A percentile compares a stretch with the other conserved stretches of the same genome.
These are phyloP conservation scores for Acorus gramineus DNA, from an alignment of 106 monocot genomes.

Conservation along the genomic window DNA sequence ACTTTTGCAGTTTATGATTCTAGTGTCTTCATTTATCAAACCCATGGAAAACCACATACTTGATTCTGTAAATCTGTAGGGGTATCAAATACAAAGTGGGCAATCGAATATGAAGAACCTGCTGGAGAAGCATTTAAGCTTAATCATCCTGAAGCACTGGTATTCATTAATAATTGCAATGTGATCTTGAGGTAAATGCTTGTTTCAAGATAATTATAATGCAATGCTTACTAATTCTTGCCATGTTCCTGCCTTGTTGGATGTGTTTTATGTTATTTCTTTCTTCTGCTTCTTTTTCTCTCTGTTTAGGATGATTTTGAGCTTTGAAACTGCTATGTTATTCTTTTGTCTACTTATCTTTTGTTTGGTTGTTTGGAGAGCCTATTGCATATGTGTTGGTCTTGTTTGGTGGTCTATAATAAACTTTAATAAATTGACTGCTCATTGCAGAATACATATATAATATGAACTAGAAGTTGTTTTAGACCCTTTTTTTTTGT, in stretches of 20 bases:
- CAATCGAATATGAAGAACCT: slow-evolving; percentile 93
- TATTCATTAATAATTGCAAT: slow-evolving; percentile 97
- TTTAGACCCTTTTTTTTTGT: too few relatives aligned
- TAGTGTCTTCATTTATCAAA: background rate
- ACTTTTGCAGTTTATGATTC: background rate
- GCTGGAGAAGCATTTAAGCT: slow-evolving; percentile 89
- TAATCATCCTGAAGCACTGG: slow-evolving; percentile 65
- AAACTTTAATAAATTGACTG: background rate
- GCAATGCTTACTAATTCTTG: too few relatives aligned
- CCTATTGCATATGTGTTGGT: background rate
- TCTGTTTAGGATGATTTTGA: too few relatives aligned
- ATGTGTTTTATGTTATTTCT: background rate
- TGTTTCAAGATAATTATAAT: too few relatives aligned
- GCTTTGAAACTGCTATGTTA: too few relatives aligned
- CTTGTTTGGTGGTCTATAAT: background rate
- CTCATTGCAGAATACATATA: background rate
- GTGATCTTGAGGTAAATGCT: slow-evolving; percentile 62
- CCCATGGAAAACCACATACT: too few relatives aligned
- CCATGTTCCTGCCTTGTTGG: too few relatives aligned
- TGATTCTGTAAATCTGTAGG: slow-evolving; percentile 26
- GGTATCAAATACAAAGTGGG: slow-evolving; percentile 87
- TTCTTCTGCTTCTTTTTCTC: background rate
- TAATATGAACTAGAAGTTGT: too few relatives aligned
- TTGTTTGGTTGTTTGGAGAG: too few relatives aligned
- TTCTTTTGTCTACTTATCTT: too few relatives aligned